A percentile compares a stretch with the other conserved stretches of the same genome.
These are phyloP conservation scores for Lentithecium fluviatile DNA, from an alignment of 495 filamentous ascomycete species.

Conservation along the genomic window DNA sequence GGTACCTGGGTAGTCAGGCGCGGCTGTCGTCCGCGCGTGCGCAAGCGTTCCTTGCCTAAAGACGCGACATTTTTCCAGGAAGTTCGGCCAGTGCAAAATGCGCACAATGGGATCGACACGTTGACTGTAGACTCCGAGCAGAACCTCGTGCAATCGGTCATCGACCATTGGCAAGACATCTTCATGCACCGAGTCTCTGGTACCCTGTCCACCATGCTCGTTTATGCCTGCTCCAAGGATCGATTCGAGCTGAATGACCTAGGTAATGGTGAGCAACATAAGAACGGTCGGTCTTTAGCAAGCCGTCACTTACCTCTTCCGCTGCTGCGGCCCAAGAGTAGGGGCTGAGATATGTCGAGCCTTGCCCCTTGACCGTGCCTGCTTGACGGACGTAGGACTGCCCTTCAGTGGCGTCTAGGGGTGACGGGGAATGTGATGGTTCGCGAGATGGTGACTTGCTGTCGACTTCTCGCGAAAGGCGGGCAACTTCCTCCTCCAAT, in stretches of 20 bases:
- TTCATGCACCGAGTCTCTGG: background rate
- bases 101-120: slow-evolving; percentile 26
- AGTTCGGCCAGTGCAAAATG: slow-evolving; percentile 25
- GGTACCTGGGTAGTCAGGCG: background rate
- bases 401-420: background rate
- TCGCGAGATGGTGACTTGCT: slow-evolving; percentile 28
- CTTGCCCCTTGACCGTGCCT: background rate
- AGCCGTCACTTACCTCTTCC: slow-evolving; percentile 14
- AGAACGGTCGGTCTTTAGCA: background rate
- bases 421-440: slow-evolving; percentile 13
- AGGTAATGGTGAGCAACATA: background rate
- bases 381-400: background rate
- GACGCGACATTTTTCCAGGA: background rate
- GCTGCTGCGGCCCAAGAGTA: slow-evolving; percentile 25
- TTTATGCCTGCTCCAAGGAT: slow-evolving; percentile 1
- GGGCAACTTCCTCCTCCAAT: slow-evolving; percentile 23
- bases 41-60: background rate
- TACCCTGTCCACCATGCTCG: background rate
- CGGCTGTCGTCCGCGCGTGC: slow-evolving; percentile 3
- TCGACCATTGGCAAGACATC: background rate
- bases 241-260: slow-evolving; percentile 10
- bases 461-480: slow-evolving; percentile 22
- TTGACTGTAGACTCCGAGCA: slow-evolving; percentile 18
- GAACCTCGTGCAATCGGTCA: slow-evolving; percentile 14
- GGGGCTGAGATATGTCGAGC: slow-evolving; percentile 21